Conservation (phyloP, 371 early-diverging fungal species). For the Chytridium lagenaria region DNA sequence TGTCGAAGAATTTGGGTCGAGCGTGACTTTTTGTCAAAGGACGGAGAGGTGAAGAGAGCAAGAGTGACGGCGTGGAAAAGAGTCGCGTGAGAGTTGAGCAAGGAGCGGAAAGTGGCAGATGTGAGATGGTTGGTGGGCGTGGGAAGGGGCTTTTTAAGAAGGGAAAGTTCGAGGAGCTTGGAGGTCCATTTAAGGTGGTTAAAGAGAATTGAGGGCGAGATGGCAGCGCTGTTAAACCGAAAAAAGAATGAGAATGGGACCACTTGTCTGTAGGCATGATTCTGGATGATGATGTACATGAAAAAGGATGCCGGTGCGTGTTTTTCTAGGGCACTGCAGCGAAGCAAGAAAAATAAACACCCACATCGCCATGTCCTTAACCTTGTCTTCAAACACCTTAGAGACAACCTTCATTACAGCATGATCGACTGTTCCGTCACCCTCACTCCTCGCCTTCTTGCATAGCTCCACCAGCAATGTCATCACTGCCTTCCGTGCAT, state of each 20-base stretch:
- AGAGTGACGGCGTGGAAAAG: constrained; percentile 19
- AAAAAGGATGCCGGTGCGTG: too few species aligned
- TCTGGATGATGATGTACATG: too few species aligned
- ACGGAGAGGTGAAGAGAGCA: background rate
- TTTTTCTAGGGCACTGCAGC: too few species aligned
- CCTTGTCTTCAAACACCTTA: constrained; percentile 31
- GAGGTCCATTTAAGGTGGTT: constrained; percentile 29
- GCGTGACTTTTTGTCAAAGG: constrained; percentile 1
- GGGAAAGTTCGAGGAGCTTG: constrained; percentile 10
- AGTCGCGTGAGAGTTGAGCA: constrained; percentile 16
- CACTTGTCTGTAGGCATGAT: too few species aligned
- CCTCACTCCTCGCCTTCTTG: background rate
- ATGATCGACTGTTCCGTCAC: constrained; percentile 10
- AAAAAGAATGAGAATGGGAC: background rate
- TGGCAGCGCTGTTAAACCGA: background rate
- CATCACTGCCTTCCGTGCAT: background rate
- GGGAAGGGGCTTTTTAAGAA: constrained; percentile 27
- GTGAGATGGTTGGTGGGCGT: constrained; percentile 7
- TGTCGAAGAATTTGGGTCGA: constrained; percentile 14
- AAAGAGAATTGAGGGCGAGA: constrained; percentile 24
- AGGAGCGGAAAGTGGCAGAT: constrained; percentile 15
- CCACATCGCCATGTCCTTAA: constrained; percentile 24
- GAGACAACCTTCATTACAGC: constrained; percentile 9
- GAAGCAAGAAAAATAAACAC: background rate
- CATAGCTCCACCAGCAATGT: constrained; percentile 3